Percentiles rank a stretch among this genome's conserved stretches.
Conservation (phyloP, 169 alveolate genomes). For the Plasmodium gallinaceum region DNA sequence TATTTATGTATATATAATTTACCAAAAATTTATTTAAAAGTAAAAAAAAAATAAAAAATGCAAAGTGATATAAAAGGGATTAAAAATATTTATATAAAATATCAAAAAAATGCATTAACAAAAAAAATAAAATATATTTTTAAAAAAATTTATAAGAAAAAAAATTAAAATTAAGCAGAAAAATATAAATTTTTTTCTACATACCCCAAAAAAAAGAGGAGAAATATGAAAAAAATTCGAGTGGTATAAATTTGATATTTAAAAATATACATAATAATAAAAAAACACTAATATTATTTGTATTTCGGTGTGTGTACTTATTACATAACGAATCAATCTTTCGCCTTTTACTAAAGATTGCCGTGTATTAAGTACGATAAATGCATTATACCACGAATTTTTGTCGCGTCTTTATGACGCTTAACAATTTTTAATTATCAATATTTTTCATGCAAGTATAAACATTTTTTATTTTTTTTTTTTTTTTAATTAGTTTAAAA, state of each 20-base stretch:
- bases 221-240: slow-evolving; percentile 3
- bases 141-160: neutral
- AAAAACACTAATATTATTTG: neutral
- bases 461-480: too few species aligned
- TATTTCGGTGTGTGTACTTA: slow-evolving; percentile 62
- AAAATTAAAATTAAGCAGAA: neutral
- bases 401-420: slow-evolving; percentile 81
- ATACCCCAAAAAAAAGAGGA: neutral
- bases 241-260: slow-evolving; percentile 59
- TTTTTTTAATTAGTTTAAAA: too few species aligned
- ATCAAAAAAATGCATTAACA: neutral
- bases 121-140: neutral
- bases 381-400: slow-evolving; percentile 82
- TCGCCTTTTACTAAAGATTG: slow-evolving; percentile 99
- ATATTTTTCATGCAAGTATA: slow-evolving; percentile 11
- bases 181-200: neutral
- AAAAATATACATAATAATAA: slow-evolving; percentile 43
- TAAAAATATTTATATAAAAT: neutral
- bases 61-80: too few species aligned
- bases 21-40: too few species aligned
- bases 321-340: slow-evolving; percentile 93
- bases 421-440: slow-evolving; percentile 63
- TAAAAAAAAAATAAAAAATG: too few species aligned
- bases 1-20: too few species aligned
- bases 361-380: slow-evolving; percentile 93